Evolutionary conservation across 1,284 basidiomycete genomes (phyloP).

Genomic region (Malassezia cuniculi): DNA sequence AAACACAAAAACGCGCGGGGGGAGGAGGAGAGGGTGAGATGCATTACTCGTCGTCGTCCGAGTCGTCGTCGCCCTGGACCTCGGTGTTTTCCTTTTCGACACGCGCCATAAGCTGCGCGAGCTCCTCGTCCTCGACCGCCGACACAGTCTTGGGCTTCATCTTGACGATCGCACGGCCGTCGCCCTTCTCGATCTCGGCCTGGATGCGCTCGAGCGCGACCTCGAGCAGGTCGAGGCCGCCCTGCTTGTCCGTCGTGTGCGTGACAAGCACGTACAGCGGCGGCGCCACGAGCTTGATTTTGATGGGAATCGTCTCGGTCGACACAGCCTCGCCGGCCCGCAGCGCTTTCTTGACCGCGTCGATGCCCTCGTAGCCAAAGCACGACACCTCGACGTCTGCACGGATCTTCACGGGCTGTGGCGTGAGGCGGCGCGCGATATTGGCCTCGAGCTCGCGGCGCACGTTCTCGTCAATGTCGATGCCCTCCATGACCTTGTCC

Average conservation of each 20-base stretch:
- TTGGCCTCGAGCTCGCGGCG: slow-evolving; percentile 63
- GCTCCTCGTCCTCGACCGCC: slow-evolving; percentile 43
- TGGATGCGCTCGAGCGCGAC: slow-evolving; percentile 84
- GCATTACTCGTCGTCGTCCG: slow-evolving; percentile 13
- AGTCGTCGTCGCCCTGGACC: slow-evolving; percentile 42
- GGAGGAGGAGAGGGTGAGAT: neutral
- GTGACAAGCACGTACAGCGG: slow-evolving; percentile 90
- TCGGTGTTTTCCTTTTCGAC: slow-evolving; percentile 45
- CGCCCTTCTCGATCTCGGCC: slow-evolving; percentile 61
- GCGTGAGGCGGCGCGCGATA: slow-evolving; percentile 86
- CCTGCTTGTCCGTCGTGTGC: slow-evolving; percentile 91
- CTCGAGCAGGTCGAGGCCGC: slow-evolving; percentile 83
- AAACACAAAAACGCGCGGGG: no score
- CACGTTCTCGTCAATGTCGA: slow-evolving; percentile 55
- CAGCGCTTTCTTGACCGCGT: slow-evolving; percentile 87
- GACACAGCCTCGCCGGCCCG: slow-evolving; percentile 73
- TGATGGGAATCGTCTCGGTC: slow-evolving; percentile 84
- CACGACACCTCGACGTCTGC: slow-evolving; percentile 96
- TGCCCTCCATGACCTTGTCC: slow-evolving; percentile 65
- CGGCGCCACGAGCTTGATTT: slow-evolving; percentile 90
- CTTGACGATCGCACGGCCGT: slow-evolving; percentile 74
- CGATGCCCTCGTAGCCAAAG: slow-evolving; percentile 92
- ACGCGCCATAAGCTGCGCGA: slow-evolving; percentile 44
- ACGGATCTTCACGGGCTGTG: slow-evolving; percentile 95
- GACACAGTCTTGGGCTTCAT: slow-evolving; percentile 59